Conservation (phyloP, 73 alveolate genomes). For the Paramecium pentaurelia region DNA sequence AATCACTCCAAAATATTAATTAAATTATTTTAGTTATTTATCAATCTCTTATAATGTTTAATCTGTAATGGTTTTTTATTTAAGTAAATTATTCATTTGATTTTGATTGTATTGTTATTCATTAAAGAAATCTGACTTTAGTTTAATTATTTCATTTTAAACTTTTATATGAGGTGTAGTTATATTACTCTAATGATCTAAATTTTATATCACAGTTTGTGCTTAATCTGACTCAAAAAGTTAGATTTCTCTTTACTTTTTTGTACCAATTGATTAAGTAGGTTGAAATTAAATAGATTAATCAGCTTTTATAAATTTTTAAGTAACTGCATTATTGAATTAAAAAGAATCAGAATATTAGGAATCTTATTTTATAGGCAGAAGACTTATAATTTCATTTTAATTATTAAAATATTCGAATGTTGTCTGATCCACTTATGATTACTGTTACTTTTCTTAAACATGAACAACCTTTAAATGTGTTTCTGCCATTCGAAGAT, state of each 20-base stretch:
- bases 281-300: not conserved
- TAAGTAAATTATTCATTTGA: not conserved
- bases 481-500: slow-evolving; percentile 2
- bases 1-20: not conserved
- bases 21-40: not conserved
- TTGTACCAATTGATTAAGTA: not conserved
- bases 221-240: not conserved
- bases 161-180: not conserved
- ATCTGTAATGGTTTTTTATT: not conserved
- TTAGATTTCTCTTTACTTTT: not conserved
- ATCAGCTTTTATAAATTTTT: not conserved
- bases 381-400: not conserved
- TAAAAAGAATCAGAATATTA: not conserved
- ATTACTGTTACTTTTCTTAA: not conserved
- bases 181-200: not conserved
- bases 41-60: not conserved
- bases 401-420: not conserved
- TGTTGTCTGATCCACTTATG: not conserved
- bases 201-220: not conserved
- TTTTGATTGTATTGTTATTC: not conserved
- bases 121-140: not conserved
- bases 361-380: not conserved
- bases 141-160: not conserved
- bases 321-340: not conserved
- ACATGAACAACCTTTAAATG: not conserved